Conservation (phyloP, 2,329 filamentous ascomycete genomes). For the Huntiella moniliformis region DNA sequence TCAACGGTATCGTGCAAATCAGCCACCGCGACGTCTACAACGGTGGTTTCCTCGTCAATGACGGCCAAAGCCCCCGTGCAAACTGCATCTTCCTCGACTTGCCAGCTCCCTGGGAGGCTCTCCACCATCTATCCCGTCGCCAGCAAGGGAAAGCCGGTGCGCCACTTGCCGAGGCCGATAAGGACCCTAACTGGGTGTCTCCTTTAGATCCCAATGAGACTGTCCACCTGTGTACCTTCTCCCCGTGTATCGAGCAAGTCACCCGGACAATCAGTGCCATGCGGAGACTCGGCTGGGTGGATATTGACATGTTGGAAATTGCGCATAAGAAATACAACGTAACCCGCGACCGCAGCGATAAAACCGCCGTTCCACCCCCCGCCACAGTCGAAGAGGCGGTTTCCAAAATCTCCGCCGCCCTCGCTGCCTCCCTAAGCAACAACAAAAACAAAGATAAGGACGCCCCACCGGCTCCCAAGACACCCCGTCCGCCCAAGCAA, state of each 20-base stretch:
- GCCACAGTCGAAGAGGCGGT: slow-evolving; percentile 67
- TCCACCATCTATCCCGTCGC: slow-evolving; percentile 51
- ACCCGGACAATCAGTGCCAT: slow-evolving; percentile 67
- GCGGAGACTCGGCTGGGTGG: slow-evolving; percentile 68
- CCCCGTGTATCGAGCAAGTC: slow-evolving; percentile 92
- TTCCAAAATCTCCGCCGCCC: slow-evolving; percentile 30
- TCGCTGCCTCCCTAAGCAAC: slow-evolving; percentile 5
- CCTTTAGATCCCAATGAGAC: slow-evolving; percentile 53
- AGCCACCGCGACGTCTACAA: slow-evolving; percentile 66
- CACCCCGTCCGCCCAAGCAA: slow-evolving; percentile 4
- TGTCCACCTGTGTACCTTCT: slow-evolving; percentile 80
- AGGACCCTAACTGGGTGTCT: slow-evolving; percentile 10
- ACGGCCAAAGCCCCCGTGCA: slow-evolving; percentile 6
- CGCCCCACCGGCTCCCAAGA: neutral
- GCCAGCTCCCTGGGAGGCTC: slow-evolving; percentile 62
- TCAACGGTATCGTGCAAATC: slow-evolving; percentile 48
- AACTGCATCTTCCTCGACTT: slow-evolving; percentile 57
- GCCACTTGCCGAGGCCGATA: slow-evolving; percentile 19
- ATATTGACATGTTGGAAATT: slow-evolving; percentile 87
- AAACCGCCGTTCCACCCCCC: slow-evolving; percentile 50
- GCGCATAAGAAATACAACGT: slow-evolving; percentile 63
- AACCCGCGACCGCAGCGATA: slow-evolving; percentile 61
- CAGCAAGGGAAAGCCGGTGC: slow-evolving; percentile 15
- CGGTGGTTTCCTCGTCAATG: slow-evolving; percentile 40
- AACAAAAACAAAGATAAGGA: slow-evolving; percentile 13